A percentile compares a stretch with the other conserved stretches of the same genome.
These are phyloP conservation scores for Leptomonas pyrrhocoris DNA, from an alignment of 208 protist species.

Conservation along the genomic window DNA sequence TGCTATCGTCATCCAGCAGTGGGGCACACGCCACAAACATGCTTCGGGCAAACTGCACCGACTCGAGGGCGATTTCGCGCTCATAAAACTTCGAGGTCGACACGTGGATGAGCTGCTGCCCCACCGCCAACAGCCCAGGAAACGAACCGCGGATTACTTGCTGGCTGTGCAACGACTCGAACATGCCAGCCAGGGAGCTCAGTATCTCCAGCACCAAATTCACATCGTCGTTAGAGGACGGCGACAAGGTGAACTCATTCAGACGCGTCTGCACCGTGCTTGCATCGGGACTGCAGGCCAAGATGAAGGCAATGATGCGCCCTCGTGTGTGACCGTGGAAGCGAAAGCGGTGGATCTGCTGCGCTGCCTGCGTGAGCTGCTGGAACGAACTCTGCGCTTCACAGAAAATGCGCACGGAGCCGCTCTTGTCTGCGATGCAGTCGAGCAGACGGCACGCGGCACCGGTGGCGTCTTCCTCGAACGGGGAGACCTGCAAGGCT, in stretches of 20 bases:
- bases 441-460: constrained; percentile 63
- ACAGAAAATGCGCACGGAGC: constrained; percentile 31
- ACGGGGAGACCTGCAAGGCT: constrained; percentile 42
- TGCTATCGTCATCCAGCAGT: constrained; percentile 41
- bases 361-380: constrained; percentile 21
- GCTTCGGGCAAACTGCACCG: constrained; percentile 40
- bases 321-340: constrained; percentile 46
- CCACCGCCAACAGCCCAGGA: constrained; percentile 26
- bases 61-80: constrained; percentile 43
- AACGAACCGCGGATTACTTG: constrained; percentile 46
- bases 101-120: constrained; percentile 33
- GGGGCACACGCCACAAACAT: constrained; percentile 55
- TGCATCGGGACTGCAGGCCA: constrained; percentile 35
- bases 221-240: constrained; percentile 18
- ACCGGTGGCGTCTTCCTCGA: constrained; percentile 57
- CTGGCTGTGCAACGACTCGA: constrained; percentile 49
- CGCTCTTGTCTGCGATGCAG: constrained; percentile 48
- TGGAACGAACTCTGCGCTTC: constrained; percentile 16
- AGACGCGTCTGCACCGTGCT: constrained; percentile 22
- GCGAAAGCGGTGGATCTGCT: constrained; percentile 21
- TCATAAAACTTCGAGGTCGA: constrained; percentile 38
- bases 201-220: constrained; percentile 40
- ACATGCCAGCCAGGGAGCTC: constrained; percentile 45
- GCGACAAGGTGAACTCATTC: constrained; percentile 8
- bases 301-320: constrained; percentile 50